Evolutionary conservation across 345 rosid genomes (phyloP).

Genomic region (Hibiscus tridactylites): DNA sequence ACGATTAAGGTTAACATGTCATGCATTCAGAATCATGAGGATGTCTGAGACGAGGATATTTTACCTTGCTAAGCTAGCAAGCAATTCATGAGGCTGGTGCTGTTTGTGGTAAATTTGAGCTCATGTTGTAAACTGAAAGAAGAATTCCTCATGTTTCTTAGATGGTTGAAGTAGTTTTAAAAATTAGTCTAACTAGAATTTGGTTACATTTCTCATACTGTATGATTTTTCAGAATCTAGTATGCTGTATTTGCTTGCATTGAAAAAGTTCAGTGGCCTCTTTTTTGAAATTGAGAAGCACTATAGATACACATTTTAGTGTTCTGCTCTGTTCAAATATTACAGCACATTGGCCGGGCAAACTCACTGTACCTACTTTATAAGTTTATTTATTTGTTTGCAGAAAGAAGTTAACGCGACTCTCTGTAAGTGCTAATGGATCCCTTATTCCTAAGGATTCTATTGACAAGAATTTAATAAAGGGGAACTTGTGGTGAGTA

Average conservation of each 20-base stretch:
- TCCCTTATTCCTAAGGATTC: slow-evolving; percentile 53
- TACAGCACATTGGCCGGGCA: not conserved
- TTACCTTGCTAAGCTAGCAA: not conserved
- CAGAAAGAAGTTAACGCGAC: slow-evolving; percentile 70
- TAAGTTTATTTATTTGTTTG: not conserved
- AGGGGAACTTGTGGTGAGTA: slow-evolving; percentile 60
- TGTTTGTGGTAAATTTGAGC: not conserved
- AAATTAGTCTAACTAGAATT: not conserved
- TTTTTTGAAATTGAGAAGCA: not conserved
- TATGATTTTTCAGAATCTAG: not conserved
- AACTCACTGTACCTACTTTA: not conserved
- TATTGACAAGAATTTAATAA: slow-evolving; percentile 51
- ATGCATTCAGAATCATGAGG: not conserved
- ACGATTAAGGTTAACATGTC: not conserved
- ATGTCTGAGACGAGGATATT: not conserved
- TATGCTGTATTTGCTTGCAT: not conserved
- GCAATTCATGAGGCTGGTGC: not conserved
- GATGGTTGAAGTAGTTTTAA: not conserved
- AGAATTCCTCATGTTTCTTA: not conserved
- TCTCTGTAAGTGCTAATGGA: slow-evolving; percentile 72
- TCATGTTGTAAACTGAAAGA: not conserved
- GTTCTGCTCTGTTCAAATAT: not conserved
- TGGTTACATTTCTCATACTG: not conserved
- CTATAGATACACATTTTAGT: not conserved
- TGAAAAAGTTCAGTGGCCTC: not conserved